phyloP scores from a whole-genome alignment of 2,329 filamentous ascomycete genomes.

The Fusarium tricinctum region DNA sequence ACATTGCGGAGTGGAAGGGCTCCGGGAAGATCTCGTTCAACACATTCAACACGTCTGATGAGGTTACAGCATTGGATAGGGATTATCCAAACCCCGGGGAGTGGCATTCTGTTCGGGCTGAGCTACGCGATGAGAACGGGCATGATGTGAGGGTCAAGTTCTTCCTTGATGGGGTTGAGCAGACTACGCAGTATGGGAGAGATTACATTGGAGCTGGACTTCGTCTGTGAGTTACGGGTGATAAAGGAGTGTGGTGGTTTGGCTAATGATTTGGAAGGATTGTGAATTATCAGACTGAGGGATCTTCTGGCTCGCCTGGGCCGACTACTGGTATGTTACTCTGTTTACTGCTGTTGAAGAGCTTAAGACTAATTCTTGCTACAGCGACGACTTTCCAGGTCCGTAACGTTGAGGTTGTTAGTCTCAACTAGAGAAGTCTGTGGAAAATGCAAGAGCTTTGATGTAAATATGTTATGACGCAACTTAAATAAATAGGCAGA shows the following conservation, averaged over 20 bases:
- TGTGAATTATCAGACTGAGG: constrained; percentile 39
- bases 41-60: constrained; percentile 37
- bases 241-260: fast-evolving
- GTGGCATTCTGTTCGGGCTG: constrained; percentile 40
- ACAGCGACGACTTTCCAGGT: constrained; percentile 33
- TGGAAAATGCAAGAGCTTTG: not conserved
- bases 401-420: constrained; percentile 35
- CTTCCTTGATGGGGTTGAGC: constrained; percentile 34
- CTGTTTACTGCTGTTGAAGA: fast-evolving
- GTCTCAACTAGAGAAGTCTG: constrained; percentile 40
- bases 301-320: constrained; percentile 35
- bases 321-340: constrained; percentile 19
- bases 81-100: constrained; percentile 29
- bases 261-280: constrained; percentile 12
- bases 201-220: constrained; percentile 36
- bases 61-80: constrained; percentile 29
- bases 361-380: not conserved
- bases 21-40: constrained; percentile 41
- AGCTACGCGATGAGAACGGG: constrained; percentile 39
- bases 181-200: constrained; percentile 37
- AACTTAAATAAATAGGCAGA: not conserved
- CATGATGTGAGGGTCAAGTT: constrained; percentile 40
- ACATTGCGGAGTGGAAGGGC: constrained; percentile 41
- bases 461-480: not conserved
- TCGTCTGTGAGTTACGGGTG: constrained; percentile 20